Evolutionary conservation across 2,329 filamentous ascomycete genomes (phyloP).

Genomic region (Paracorniculantispora psalliotae): DNA sequence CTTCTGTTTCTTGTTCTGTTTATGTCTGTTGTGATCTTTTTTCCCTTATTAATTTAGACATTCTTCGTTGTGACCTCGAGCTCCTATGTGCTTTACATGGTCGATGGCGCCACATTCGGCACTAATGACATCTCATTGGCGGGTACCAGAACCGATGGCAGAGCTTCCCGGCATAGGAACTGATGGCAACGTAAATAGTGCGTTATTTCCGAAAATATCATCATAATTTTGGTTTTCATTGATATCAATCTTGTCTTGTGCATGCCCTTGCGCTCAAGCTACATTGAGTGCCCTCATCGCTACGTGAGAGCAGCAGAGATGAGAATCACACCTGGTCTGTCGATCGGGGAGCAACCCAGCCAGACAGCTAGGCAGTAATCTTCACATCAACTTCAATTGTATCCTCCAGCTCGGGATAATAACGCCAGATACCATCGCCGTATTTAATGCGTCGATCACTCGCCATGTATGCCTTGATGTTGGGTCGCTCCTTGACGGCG

Average conservation of each 20-base stretch:
- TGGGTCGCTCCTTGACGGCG: conserved; percentile 56
- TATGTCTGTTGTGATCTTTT: not conserved
- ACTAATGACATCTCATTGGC: conserved; percentile 1
- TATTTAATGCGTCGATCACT: conserved; percentile 62
- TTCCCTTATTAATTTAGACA: not conserved
- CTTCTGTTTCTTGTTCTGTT: not conserved
- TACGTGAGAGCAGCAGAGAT: too few species aligned
- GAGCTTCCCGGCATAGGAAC: not conserved
- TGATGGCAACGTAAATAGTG: too few species aligned
- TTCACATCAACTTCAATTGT: conserved; percentile 5
- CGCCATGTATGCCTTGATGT: conserved; percentile 62
- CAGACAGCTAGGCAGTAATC: too few species aligned
- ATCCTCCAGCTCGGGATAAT: conserved; percentile 68
- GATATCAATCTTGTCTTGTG: too few species aligned
- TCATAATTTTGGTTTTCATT: too few species aligned
- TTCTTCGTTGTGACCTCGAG: not conserved
- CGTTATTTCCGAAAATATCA: too few species aligned
- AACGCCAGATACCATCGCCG: conserved; percentile 60
- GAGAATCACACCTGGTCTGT: too few species aligned
- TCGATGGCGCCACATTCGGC: not conserved
- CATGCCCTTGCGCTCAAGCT: too few species aligned
- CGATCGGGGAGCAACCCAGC: too few species aligned
- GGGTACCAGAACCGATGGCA: conserved; percentile 8
- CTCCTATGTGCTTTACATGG: too few species aligned
- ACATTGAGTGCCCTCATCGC: too few species aligned